Evolutionary conservation across 306 rosid genomes (phyloP).

Genomic region (Rosa lucieae): DNA sequence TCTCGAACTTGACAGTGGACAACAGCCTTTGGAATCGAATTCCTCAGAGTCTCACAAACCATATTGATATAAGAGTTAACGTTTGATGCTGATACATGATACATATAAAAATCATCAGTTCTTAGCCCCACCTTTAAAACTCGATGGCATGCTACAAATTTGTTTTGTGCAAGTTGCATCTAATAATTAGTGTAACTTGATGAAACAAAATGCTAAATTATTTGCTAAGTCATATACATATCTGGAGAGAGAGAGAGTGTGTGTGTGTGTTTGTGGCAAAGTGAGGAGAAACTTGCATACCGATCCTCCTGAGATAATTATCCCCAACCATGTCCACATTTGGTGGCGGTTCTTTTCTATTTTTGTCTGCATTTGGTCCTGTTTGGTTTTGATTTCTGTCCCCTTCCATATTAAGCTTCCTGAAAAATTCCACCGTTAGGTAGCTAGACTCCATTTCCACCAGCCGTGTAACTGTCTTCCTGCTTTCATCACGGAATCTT

Average conservation of each 20-base stretch:
- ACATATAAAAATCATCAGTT: constrained; percentile 16
- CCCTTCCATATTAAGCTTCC: constrained; percentile 77
- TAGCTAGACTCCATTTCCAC: constrained; percentile 99
- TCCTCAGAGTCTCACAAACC: constrained; percentile 83
- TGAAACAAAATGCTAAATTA: background rate
- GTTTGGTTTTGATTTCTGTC: constrained; percentile 58
- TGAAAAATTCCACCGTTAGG: constrained; percentile 87
- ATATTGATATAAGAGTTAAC: constrained; percentile 80
- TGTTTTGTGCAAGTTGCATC: background rate
- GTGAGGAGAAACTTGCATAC: constrained; percentile 44
- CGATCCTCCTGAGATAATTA: constrained; percentile 80
- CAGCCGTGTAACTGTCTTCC: constrained; percentile 78
- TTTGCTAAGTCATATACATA: background rate
- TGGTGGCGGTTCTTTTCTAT: constrained; percentile 48
- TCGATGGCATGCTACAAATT: background rate
- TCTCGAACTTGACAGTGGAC: constrained; percentile 99
- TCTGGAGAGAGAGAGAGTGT: background rate
- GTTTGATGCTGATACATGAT: constrained; percentile 71
- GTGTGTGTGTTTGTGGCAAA: constrained; percentile 5
- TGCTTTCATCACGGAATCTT: constrained; percentile 88
- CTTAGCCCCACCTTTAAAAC: background rate
- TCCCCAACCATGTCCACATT: constrained; percentile 58
- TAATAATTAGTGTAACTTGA: background rate
- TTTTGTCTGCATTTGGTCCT: constrained; percentile 58
- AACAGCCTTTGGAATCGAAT: constrained; percentile 95